Percentiles rank a stretch among this genome's conserved stretches.
Conservation (phyloP, 257 asterid genomes). For the Solanum arcanum region DNA sequence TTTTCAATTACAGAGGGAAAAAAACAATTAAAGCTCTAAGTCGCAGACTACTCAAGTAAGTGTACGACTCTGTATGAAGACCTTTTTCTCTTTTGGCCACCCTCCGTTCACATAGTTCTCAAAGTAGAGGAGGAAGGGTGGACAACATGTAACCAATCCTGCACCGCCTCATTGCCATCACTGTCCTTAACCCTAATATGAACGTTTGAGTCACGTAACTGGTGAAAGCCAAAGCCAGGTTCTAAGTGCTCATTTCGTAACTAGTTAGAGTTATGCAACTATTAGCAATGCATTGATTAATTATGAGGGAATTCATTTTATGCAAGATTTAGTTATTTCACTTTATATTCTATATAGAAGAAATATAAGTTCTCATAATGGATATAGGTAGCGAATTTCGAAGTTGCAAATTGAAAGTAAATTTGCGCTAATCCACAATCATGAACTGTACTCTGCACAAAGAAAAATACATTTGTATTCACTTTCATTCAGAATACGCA, state of each 20-base stretch:
- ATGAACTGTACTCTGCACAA: neutral
- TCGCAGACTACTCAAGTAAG: too few species aligned
- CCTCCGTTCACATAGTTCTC: too few species aligned
- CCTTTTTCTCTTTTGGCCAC: too few species aligned
- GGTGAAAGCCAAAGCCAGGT: neutral
- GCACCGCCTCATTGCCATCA: neutral
- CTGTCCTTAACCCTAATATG: too few species aligned
- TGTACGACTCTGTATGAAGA: too few species aligned
- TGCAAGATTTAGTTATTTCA: neutral
- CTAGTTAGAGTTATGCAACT: too few species aligned
- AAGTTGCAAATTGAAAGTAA: neutral
- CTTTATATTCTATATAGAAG: neutral
- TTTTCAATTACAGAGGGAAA: rapidly evolving
- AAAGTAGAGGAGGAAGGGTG: too few species aligned
- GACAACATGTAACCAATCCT: neutral
- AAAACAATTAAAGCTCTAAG: too few species aligned
- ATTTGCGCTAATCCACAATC: neutral
- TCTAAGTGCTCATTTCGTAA: neutral
- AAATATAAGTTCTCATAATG: too few species aligned
- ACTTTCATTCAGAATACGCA: neutral
- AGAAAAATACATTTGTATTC: too few species aligned
- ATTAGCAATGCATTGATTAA: neutral
- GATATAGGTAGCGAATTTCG: too few species aligned
- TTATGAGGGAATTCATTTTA: neutral
- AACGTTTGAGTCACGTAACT: neutral